Base-by-base conservation (phyloP, 345 rosid genomes). In the Heritiera littoralis region DNA sequence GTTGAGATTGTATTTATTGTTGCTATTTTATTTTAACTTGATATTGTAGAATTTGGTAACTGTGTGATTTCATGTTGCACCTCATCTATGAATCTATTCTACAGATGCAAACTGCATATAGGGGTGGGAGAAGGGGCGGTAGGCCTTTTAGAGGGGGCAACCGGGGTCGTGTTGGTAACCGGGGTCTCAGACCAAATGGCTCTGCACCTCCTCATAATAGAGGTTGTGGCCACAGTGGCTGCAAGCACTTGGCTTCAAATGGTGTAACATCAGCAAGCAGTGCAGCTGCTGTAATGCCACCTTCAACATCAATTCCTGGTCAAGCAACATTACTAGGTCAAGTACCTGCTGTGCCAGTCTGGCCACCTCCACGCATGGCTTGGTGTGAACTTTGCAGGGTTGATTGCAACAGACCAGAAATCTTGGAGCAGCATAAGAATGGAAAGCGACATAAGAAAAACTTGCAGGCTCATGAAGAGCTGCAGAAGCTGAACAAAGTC, bases 341-440 rank as follows among this genome's bases (percentile, higher is more conserved):
- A 69, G 69, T 46, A 71, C 72, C 80, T 70, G 74, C 75, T 59
- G 81, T 83, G 81, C 79, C 86, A 49, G 30, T 60, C n/a, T 23
- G 51, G 69, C 82, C 72, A 49, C 86, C 86, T 17, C 83, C 83
- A 72, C 77, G 78, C 49, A 63, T 74, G 85, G 86, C 83, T 74
- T 83, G 86, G 85, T 86, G 88, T 56, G 86, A 83, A 70, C 79
- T 86, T 63, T 86, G 88, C 74, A 83, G 83, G 81, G 86, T 86
- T 81, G 86, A 83, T 61, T 86, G 88, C 83, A 81, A 79, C 68
- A 81, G 81, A 8, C 75, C 52, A n/a, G 86, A 79, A 74, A 86
- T 77, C 63, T 58, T 86, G 61, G 81, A 83, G 81, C 83, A 83
- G 81, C 88, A 86, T 75, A 83, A 81, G 84, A 83, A 83, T 48